Base-by-base conservation (phyloP, 345 rosid species). In the Psidium friedrichsthalianum region DNA sequence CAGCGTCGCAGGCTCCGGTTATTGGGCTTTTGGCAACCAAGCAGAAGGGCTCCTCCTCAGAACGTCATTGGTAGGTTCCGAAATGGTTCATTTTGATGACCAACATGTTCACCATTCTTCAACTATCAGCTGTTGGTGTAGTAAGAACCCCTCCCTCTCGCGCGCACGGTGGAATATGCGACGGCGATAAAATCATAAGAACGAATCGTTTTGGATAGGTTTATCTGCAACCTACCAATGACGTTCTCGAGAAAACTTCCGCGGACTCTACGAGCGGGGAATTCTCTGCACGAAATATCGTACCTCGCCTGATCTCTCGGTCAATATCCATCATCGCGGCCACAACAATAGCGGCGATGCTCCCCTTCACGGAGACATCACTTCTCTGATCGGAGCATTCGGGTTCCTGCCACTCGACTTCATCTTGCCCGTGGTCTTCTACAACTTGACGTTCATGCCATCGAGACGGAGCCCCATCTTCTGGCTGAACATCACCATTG, bases 21-120 rank as follows among this genome's bases (percentile, higher is more conserved):
- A 93, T 56, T 97, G 98, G 99, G 99, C 98, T 80, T 97, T 97
- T 81, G 99, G 98, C 18, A 95, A 93, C 58, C 83, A 86, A 85
- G 85, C 95, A 69, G 87, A 90, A 64, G 95, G 95, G 56, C 92
- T 93, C 11, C 69, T 95, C 53, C 96, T 94, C 83, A 89, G 86
- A 97, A 94, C 82, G 93, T 94, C 86, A n/a, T 82, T 91, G 51
- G 86, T 84, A 27, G 87, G 87, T 95, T 55, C 95, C 98, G 36
- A 90, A 90, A 82, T 93, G 98, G 95, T 94, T 97, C 51, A 61
- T 95, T 52, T 84, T 94, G 55, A 91, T 91, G 92, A 92, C 91
- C 76, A 94, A 94, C 84, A 82, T 91, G 90, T 94, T 94, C 93
- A 88, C 94, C 59, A 92, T 91, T 51, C 92, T 94, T 80, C 98